phyloP scores from a whole-genome alignment of 2,329 filamentous ascomycete genomes.

The Pseudogymnoascus sp. region DNA sequence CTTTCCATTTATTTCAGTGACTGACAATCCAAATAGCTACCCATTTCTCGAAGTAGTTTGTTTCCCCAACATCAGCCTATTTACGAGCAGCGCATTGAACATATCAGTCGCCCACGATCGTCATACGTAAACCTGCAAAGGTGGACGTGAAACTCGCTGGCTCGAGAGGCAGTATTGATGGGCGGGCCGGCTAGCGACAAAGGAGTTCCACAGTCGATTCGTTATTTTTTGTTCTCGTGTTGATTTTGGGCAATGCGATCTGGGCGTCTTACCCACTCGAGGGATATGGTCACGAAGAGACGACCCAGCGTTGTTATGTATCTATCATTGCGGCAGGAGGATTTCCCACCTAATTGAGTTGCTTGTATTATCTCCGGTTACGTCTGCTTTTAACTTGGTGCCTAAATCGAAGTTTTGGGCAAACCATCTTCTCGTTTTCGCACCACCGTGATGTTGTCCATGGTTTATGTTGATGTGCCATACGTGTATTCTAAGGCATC shows the following conservation, averaged over 20 bases:
- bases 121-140: not conserved
- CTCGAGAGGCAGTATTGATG: constrained; percentile 1
- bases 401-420: not conserved
- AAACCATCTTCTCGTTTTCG: not conserved
- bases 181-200: not conserved
- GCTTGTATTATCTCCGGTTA: not conserved
- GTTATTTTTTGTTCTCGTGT: constrained; percentile 1
- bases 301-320: constrained; percentile 7
- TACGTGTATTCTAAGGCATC: not conserved
- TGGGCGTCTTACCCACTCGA: not conserved
- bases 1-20: too few species aligned
- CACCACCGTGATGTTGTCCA: too few species aligned
- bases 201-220: not conserved
- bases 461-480: not conserved
- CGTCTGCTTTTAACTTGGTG: not conserved
- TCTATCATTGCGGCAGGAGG: constrained; percentile 7
- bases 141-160: constrained; percentile 6
- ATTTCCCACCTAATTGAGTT: constrained; percentile 5
- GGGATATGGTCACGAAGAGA: constrained; percentile 6
- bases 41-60: not conserved
- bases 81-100: not conserved
- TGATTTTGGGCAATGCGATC: not conserved
- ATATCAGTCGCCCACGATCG: not conserved
- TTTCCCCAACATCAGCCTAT: not conserved
- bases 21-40: not conserved